Evolutionary conservation across 2,329 filamentous ascomycete species (phyloP).

Genomic region (Monosporascus sp.): DNA sequence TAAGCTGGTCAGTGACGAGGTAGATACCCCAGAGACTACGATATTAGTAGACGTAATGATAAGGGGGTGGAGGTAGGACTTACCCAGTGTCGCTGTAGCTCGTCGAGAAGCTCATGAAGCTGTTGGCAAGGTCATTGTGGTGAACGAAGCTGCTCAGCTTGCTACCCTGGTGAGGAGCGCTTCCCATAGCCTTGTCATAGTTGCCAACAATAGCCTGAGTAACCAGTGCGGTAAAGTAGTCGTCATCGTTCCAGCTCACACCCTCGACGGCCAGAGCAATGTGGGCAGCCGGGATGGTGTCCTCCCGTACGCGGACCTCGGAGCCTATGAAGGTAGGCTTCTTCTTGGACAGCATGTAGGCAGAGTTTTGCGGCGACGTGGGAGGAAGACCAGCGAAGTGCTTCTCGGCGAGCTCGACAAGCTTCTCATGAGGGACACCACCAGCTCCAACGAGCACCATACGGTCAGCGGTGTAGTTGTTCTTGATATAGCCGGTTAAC

Average conservation of each 20-base stretch:
- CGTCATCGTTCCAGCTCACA: conserved; percentile 98
- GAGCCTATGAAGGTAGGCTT: conserved; percentile 95
- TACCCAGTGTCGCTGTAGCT: conserved; percentile 99
- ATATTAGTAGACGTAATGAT: conserved; percentile 9
- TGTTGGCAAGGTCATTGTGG: conserved; percentile 94
- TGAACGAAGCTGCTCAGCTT: conserved; percentile 94
- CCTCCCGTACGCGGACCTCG: conserved; percentile 90
- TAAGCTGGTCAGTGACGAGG: conserved; percentile 85
- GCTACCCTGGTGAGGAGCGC: conserved; percentile 94
- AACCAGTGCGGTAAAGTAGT: conserved; percentile 98
- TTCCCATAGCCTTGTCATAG: conserved; percentile 99
- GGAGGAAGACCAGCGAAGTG: conserved; percentile 79
- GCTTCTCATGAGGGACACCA: conserved; percentile 86
- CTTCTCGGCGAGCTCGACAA: conserved; percentile 95
- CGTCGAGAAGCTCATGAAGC: conserved; percentile 99
- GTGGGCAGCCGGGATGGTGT: conserved; percentile 93
- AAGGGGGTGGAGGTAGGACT: conserved; percentile 24
- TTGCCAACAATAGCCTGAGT: conserved; percentile 98
- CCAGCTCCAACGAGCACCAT: conserved; percentile 98
- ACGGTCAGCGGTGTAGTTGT: conserved; percentile 98
- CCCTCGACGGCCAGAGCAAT: conserved; percentile 98
- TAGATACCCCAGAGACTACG: conserved; percentile 98
- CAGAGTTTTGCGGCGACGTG: conserved; percentile 67
- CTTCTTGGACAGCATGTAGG: conserved; percentile 73
- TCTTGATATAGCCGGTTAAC: conserved; percentile 94